Base-by-base conservation (phyloP, 345 rosid species). In the Boechera stricta region DNA sequence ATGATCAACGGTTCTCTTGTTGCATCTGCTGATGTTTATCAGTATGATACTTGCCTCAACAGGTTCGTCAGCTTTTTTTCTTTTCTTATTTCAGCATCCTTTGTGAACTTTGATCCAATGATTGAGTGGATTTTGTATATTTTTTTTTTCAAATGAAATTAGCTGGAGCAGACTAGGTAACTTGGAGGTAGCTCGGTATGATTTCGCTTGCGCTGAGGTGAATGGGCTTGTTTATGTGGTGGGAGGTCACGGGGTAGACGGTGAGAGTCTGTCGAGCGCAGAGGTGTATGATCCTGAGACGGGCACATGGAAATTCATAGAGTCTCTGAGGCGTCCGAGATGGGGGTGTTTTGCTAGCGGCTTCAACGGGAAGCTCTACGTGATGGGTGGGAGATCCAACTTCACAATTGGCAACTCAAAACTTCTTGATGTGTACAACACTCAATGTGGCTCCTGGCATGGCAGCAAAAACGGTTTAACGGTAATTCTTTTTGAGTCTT, bases 351-450 rank as follows among this genome's bases (percentile, higher is more conserved):
- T 95, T 18, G 99, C 93, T 9, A 89, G 87, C 13, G 67, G 91
- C 42, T 86, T 92, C 47, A 86, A 86, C 4, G 96, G 97, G 49
- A 92, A 89, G 79, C 91, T 92, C 35, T 92, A 92, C 11, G 87
- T 95, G 39, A 87, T 92, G 88, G 98, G 99, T 44, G 99, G 99
- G 65, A 90, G 98, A 78, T 95, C 99, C 2, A 90, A 86, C 85
- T 95, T 91, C 86, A 89, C 93, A 1, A 95, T 95, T 57, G 97
- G 99, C 5, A 86, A 91, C 81, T 90, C 98, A 3, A 89, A 84
- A 82, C 80, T 85, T 24, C 83, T 91, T 31, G 94, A 90, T 75
- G 87, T 92, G 7, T 95, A 89, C 87, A 75, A 87, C 69, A 87
- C 96, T 5, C 91, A 81, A 71, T 75, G 73, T 49, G 85, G 81